phyloP scores from a whole-genome alignment of 257 asterid species.

The Solanum tarapatanum region DNA sequence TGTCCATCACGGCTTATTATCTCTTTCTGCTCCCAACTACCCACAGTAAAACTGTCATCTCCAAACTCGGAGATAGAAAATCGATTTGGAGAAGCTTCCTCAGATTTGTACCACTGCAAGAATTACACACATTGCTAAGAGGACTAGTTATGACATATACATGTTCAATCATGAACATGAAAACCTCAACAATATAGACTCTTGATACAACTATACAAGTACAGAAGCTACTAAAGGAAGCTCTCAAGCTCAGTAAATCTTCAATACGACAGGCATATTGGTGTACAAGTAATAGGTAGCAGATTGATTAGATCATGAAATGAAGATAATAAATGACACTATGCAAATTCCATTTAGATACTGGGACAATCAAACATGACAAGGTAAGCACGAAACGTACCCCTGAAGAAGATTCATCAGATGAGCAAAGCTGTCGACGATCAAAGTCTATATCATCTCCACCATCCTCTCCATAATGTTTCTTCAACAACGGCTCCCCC shows the following conservation, averaged over 20 bases:
- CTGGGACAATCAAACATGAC: background rate
- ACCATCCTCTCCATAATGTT: slow-evolving; percentile 65
- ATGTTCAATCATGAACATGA: background rate
- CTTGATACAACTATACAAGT: background rate
- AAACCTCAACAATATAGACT: background rate
- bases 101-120: slow-evolving; percentile 1
- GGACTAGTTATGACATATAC: background rate
- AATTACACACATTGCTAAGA: background rate
- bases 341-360: background rate
- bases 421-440: slow-evolving; percentile 71
- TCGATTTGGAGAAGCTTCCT: background rate
- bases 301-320: background rate
- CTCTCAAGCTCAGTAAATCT: background rate
- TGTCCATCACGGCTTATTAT: slow-evolving; percentile 7
- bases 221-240: background rate
- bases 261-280: background rate
- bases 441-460: slow-evolving; percentile 90
- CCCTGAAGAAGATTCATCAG: slow-evolving; percentile 50
- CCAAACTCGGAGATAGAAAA: background rate
- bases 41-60: slow-evolving; percentile 2
- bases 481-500: slow-evolving; percentile 71
- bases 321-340: background rate
- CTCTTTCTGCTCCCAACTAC: slow-evolving; percentile 9
- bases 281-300: background rate
- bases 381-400: slow-evolving; percentile 19